Base-by-base conservation (phyloP, 2,329 filamentous ascomycete genomes). In the Fusarium decemcellulare region DNA sequence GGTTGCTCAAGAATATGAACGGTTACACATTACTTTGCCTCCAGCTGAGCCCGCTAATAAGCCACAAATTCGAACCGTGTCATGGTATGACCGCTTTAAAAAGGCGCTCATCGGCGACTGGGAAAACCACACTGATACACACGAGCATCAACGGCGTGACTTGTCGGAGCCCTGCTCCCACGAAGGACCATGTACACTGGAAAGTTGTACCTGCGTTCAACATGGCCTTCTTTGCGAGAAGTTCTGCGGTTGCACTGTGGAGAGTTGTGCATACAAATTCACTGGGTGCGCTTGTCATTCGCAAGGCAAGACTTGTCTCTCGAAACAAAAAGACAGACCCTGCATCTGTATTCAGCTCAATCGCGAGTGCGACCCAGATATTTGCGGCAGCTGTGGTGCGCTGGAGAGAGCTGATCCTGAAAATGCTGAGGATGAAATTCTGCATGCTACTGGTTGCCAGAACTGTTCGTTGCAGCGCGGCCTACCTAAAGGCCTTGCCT, bases 331-430 rank as follows among this genome's bases (percentile, higher is more conserved):
- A 65, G 87, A 88, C 59, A 80, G 79, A 63, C 85, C 86, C 5
- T 96, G 93, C 75, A 90, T 92, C 14, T 97, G 93, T 73, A 84
- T 90, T 18, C 85, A 87, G 72, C 84, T 93, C 55, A 92, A 93
- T 70, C 87, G 93, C 40, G 93, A 97, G 80, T 97, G 93, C 74
- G 93, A 96, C 72, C 90, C 93, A 2, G 89, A 92, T 62, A 83
- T 95, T 12, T 97, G 93, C 74, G 85, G 85, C 15, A 84, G 83
- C 9, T 96, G 93, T 71, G 93, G 93, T 30, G 92, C 91, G 0
- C 76, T 83, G 11, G 88, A 93, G 62, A 86, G 92, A 3, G 86
- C 93, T 4, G 89, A 95, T 73, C 92, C 91, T 0, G 79, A 83
- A n/a, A 91, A 93, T 71, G 86, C 87, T 7, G 84, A 91, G 54